Percentiles rank a stretch among this genome's conserved stretches.
Evolutionary conservation across 23 red algal genomes (phyloP).

Genomic region (Gracilaria gracilis): DNA sequence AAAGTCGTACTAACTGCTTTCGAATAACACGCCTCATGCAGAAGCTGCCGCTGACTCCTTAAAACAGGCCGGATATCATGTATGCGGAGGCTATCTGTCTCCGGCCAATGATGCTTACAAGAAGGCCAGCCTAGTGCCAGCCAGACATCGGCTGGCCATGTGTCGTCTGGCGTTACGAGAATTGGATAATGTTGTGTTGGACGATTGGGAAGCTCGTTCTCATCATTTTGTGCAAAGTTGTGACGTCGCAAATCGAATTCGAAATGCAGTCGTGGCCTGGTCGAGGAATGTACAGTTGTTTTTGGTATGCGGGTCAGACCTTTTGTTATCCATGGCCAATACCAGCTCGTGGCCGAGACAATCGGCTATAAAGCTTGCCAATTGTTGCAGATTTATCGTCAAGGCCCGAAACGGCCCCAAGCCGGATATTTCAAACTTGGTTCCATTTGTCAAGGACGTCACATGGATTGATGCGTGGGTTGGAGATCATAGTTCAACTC

Average conservation of each 20-base stretch:
- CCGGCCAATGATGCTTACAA: constrained; percentile 49
- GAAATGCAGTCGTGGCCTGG: constrained; percentile 2
- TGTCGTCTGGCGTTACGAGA: constrained; percentile 41
- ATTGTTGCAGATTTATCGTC: constrained; percentile 17
- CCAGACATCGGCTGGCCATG: constrained; percentile 49
- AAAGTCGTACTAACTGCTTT: constrained; percentile 5
- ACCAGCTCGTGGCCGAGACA: constrained; percentile 36
- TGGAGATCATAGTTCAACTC: constrained; percentile 37
- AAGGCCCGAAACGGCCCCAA: constrained; percentile 13
- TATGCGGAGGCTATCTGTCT: constrained; percentile 46
- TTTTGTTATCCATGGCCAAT: constrained; percentile 31
- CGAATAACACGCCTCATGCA: neutral
- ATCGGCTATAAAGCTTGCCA: constrained; percentile 14
- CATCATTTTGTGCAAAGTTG: constrained; percentile 31
- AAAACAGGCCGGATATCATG: constrained; percentile 20
- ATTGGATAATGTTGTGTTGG: neutral
- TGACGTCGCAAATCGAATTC: constrained; percentile 22
- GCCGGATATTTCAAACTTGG: neutral
- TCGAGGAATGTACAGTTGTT: constrained; percentile 33
- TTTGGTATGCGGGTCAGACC: constrained; percentile 37
- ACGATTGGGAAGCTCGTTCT: constrained; percentile 43
- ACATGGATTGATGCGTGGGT: constrained; percentile 42
- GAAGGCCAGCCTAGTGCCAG: constrained; percentile 45
- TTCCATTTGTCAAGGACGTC: constrained; percentile 10
- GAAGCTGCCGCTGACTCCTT: constrained; percentile 29